Conservation (phyloP, 2,329 filamentous ascomycete species). For the Anthostomella pinea region DNA sequence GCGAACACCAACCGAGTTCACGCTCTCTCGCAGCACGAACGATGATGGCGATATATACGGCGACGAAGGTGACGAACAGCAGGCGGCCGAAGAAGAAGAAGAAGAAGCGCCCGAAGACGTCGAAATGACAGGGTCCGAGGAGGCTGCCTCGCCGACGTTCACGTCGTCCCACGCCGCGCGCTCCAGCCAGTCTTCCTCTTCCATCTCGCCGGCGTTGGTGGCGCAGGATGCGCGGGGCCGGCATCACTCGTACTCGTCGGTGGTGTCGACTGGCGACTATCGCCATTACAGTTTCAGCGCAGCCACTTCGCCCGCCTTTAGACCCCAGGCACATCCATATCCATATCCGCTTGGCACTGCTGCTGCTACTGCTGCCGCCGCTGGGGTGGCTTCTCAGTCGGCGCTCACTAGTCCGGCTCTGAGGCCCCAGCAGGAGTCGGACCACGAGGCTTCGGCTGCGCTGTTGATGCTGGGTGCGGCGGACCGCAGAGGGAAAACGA, state of each 20-base stretch:
- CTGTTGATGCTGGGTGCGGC: constrained; percentile 82
- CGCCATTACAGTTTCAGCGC: constrained; percentile 41
- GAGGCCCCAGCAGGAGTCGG: constrained; percentile 53
- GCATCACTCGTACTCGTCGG: constrained; percentile 54
- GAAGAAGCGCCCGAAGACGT: constrained; percentile 45
- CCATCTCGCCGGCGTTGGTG: constrained; percentile 50
- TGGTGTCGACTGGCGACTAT: constrained; percentile 41
- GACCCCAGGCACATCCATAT: constrained; percentile 37
- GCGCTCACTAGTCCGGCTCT: constrained; percentile 58
- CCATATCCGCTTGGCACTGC: constrained; percentile 32
- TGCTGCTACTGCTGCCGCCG: constrained; percentile 17
- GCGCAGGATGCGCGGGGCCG: constrained; percentile 44
- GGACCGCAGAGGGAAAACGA: constrained; percentile 58
- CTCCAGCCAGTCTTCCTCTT: constrained; percentile 46
- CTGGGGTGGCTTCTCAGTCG: constrained; percentile 46
- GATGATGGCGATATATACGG: constrained; percentile 19
- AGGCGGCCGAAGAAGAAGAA: constrained; percentile 31
- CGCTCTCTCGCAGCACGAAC: constrained; percentile 23
- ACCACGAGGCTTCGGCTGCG: constrained; percentile 81
- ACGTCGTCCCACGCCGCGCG: constrained; percentile 30
- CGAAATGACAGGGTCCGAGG: constrained; percentile 60
- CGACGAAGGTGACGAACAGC: constrained; percentile 38
- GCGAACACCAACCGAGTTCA: constrained; percentile 28
- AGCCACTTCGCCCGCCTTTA: constrained; percentile 45
- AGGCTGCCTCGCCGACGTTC: constrained; percentile 46